Evolutionary conservation across 2,329 filamentous ascomycete genomes (phyloP).

Genomic region (Botrytis pseudocinerea): DNA sequence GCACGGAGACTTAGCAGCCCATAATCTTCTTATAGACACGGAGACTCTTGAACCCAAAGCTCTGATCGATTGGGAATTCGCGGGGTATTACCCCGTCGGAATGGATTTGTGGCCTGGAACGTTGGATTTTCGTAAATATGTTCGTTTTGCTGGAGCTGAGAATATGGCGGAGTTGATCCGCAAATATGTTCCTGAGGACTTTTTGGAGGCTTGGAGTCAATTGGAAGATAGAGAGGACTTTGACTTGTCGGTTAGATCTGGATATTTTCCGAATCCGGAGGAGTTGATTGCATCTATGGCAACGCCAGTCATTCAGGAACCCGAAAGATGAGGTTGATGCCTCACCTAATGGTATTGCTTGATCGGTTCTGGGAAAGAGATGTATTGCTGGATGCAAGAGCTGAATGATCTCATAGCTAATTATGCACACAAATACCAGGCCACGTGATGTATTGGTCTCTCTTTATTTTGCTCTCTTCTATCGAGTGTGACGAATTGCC

Average conservation of each 20-base stretch:
- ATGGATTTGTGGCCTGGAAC: background rate
- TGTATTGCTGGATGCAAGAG: background rate
- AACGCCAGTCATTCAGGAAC: too few species aligned
- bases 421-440: background rate
- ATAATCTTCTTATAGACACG: background rate
- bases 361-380: background rate
- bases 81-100: background rate
- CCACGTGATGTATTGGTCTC: background rate
- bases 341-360: background rate
- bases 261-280: background rate
- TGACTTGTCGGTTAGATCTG: background rate
- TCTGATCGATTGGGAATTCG: constrained; percentile 1
- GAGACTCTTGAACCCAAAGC: background rate
- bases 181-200: background rate
- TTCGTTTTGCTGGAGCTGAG: background rate
- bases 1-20: background rate
- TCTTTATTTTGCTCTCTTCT: background rate
- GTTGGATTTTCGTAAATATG: background rate
- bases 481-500: background rate
- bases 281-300: background rate
- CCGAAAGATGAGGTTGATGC: background rate
- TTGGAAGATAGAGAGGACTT: background rate
- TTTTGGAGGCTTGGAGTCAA: background rate
- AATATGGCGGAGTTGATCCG: background rate
- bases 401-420: background rate